phyloP scores from a whole-genome alignment of 768 basidiomycete species.

The Boletus rubropictus region DNA sequence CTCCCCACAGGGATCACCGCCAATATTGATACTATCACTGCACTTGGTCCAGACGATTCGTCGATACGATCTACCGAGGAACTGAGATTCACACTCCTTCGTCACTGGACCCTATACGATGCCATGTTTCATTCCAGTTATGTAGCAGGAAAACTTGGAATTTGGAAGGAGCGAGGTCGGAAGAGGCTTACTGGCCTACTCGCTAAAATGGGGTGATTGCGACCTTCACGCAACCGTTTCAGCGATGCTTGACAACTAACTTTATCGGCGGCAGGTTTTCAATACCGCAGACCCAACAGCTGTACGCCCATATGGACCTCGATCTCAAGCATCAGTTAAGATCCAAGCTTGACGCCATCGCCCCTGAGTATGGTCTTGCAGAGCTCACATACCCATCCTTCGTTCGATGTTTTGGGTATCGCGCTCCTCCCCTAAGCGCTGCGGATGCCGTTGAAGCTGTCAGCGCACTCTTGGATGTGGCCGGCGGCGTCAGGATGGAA shows the following conservation, averaged over 20 bases:
- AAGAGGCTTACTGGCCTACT: slow-evolving; percentile 85
- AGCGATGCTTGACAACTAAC: slow-evolving; percentile 3
- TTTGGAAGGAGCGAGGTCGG: slow-evolving; percentile 93
- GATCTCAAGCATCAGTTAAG: slow-evolving; percentile 80
- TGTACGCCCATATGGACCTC: slow-evolving; percentile 94
- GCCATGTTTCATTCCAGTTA: slow-evolving; percentile 98
- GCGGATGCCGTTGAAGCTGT: slow-evolving; percentile 91
- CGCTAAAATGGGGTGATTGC: slow-evolving; percentile 93
- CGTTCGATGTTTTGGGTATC: slow-evolving; percentile 86
- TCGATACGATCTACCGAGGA: slow-evolving; percentile 83
- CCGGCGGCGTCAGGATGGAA: slow-evolving; percentile 84
- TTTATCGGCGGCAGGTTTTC: slow-evolving; percentile 65
- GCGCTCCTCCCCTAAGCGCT: slow-evolving; percentile 80
- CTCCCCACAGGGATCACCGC: slow-evolving; percentile 36
- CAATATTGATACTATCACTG: slow-evolving; percentile 41
- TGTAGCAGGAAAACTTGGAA: slow-evolving; percentile 88
- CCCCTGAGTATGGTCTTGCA: slow-evolving; percentile 91
- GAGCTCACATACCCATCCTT: slow-evolving; percentile 95
- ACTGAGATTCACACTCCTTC: slow-evolving; percentile 87
- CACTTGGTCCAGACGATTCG: slow-evolving; percentile 75
- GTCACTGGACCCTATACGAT: slow-evolving; percentile 98
- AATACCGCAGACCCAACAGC: slow-evolving; percentile 87
- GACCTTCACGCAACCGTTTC: slow-evolving; percentile 1
- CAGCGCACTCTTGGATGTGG: slow-evolving; percentile 82
- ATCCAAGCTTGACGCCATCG: slow-evolving; percentile 79